phyloP scores from a whole-genome alignment of 1,139 yeast species.

The Candida mesenterica region DNA sequence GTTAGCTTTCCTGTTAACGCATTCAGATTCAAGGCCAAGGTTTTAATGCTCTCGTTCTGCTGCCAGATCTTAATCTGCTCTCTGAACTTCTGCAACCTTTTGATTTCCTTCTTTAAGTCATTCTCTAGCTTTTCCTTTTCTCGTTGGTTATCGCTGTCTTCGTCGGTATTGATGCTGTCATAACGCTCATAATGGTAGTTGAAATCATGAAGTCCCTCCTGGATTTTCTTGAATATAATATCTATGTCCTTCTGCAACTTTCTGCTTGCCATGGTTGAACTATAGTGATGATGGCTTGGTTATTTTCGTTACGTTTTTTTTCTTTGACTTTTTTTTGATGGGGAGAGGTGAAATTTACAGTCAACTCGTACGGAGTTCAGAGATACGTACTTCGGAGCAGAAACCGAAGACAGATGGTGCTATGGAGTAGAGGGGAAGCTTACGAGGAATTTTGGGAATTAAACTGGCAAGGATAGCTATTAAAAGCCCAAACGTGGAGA shows the following conservation, averaged over 20 bases:
- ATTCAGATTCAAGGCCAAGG: conserved; percentile 14
- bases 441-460: too few relatives aligned
- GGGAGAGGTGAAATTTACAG: too few relatives aligned
- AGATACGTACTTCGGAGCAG: too few relatives aligned
- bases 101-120: conserved; percentile 28
- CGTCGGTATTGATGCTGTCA: conserved; percentile 30
- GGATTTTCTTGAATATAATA: conserved; percentile 27
- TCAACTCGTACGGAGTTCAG: too few relatives aligned
- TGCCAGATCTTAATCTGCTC: conserved; percentile 33
- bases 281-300: not conserved
- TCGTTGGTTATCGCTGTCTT: conserved; percentile 31
- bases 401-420: too few relatives aligned
- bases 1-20: conserved; percentile 28
- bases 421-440: too few relatives aligned
- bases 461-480: too few relatives aligned
- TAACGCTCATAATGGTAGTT: conserved; percentile 47
- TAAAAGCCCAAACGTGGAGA: too few relatives aligned
- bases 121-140: conserved; percentile 26
- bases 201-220: conserved; percentile 30
- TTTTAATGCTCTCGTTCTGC: conserved; percentile 41
- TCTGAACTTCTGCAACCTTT: conserved; percentile 27
- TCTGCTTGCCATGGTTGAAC: conserved; percentile 34
- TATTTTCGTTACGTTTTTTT: conserved; percentile 4
- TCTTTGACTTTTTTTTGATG: too few relatives aligned
- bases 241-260: conserved; percentile 46